These are phyloP conservation scores for Aspergillus amoenus DNA, from an alignment of 2,329 filamentous ascomycete genomes.

Conservation along the genomic window DNA sequence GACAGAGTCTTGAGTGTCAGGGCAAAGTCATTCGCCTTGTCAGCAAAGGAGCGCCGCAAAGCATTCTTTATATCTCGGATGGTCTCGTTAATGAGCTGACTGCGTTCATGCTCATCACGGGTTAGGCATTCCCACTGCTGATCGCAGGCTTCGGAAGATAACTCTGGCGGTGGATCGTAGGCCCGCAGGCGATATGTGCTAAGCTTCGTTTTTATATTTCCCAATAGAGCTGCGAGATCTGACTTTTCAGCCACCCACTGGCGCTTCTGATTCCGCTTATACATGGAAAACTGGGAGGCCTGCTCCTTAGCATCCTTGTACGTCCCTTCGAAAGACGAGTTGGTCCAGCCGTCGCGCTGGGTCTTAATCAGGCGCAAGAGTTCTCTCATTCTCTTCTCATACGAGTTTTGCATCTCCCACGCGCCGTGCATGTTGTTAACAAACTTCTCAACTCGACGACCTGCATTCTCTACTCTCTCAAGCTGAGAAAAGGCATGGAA, in stretches of 20 bases:
- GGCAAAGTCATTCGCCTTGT: constrained; percentile 98
- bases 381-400: constrained; percentile 85
- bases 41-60: constrained; percentile 86
- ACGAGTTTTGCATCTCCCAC: constrained; percentile 99
- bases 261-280: constrained; percentile 87
- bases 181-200: constrained; percentile 89
- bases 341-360: constrained; percentile 75
- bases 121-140: constrained; percentile 77
- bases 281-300: constrained; percentile 75
- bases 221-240: constrained; percentile 85
- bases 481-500: constrained; percentile 99
- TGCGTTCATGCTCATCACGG: constrained; percentile 80
- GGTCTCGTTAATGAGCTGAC: constrained; percentile 94
- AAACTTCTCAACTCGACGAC: constrained; percentile 94
- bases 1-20: constrained; percentile 93
- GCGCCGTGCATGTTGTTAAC: constrained; percentile 98
- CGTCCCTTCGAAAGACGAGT: constrained; percentile 81
- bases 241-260: constrained; percentile 98
- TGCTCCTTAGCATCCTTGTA: constrained; percentile 92
- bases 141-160: constrained; percentile 80
- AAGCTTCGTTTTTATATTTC: constrained; percentile 98
- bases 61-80: constrained; percentile 98
- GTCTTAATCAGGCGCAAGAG: constrained; percentile 72
- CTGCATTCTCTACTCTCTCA: constrained; percentile 97
- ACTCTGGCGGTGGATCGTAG: constrained; percentile 83